A percentile compares a stretch with the other conserved stretches of the same genome.
These are phyloP conservation scores for Lachancea waltii DNA, from an alignment of 805 yeast species.

Conservation along the genomic window DNA sequence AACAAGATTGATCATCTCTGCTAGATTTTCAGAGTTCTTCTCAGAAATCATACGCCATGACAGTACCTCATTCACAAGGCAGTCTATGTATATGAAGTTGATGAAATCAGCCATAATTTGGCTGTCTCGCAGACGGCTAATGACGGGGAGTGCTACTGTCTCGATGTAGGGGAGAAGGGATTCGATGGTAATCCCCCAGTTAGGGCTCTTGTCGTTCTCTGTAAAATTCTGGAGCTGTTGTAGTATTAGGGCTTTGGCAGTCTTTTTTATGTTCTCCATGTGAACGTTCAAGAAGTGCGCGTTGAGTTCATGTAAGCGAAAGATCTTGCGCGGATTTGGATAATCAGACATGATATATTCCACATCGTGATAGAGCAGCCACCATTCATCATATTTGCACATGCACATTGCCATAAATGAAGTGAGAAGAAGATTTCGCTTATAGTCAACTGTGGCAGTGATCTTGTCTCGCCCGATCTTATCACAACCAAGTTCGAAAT, in stretches of 20 bases:
- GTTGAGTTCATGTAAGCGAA: conserved; percentile 21
- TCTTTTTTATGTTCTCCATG: conserved; percentile 16
- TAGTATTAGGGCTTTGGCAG: conserved; percentile 9
- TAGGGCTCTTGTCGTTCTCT: conserved; percentile 19
- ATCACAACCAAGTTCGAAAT: conserved; percentile 16
- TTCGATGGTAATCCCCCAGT: conserved; percentile 19
- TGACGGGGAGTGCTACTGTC: conserved; percentile 14
- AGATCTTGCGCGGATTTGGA: conserved; percentile 6
- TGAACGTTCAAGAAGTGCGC: conserved; percentile 17
- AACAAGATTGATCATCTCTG: conserved; percentile 22
- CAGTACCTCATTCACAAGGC: conserved; percentile 18
- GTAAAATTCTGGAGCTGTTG: conserved; percentile 19
- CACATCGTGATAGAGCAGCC: conserved; percentile 25
- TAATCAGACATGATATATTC: conserved; percentile 10
- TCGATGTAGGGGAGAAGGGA: conserved; percentile 21
- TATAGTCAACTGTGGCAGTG: conserved; percentile 19
- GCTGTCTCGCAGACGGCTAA: conserved; percentile 13
- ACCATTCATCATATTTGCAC: conserved; percentile 23
- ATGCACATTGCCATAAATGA: conserved; percentile 22
- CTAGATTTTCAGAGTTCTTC: conserved; percentile 27
- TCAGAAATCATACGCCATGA: conserved; percentile 32
- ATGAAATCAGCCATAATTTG: conserved; percentile 13
- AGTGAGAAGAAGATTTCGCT: conserved; percentile 27
- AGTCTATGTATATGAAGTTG: conserved; percentile 19
- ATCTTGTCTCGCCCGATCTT: conserved; percentile 12